A percentile compares a stretch with the other conserved stretches of the same genome.
These are phyloP conservation scores for Pyrenula massariospora DNA, from an alignment of 495 filamentous ascomycete species.

Conservation along the genomic window DNA sequence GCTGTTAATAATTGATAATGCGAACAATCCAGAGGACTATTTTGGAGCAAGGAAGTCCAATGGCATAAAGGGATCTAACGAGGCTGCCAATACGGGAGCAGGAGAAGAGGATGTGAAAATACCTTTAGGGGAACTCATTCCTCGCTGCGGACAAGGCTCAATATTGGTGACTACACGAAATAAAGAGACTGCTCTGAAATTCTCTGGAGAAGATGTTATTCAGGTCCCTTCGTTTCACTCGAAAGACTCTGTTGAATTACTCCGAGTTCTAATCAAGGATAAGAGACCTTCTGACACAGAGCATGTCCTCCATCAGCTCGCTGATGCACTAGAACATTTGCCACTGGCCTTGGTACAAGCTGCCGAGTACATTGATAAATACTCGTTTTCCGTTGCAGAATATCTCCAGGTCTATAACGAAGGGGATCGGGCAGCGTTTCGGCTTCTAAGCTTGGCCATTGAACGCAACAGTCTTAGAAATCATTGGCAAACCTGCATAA, in stretches of 20 bases:
- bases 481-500: conserved; percentile 10
- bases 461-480: conserved; percentile 17
- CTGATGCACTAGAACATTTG: conserved; percentile 10
- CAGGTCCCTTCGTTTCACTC: background rate
- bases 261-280: background rate
- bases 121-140: conserved; percentile 14
- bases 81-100: background rate
- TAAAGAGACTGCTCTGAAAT: conserved; percentile 6
- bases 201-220: conserved; percentile 4
- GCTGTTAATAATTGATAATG: conserved; percentile 42
- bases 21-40: conserved; percentile 21
- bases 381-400: conserved; percentile 10
- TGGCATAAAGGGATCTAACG: background rate
- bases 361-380: conserved; percentile 18
- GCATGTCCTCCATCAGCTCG: conserved; percentile 1
- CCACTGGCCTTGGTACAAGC: conserved; percentile 23
- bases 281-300: background rate
- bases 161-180: conserved; percentile 19
- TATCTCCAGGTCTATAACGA: conserved; percentile 21
- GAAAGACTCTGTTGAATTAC: conserved; percentile 1
- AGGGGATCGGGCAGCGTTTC: conserved; percentile 7
- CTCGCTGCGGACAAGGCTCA: conserved; percentile 8
- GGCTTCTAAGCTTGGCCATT: conserved; percentile 8
- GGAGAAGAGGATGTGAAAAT: background rate
- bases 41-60: background rate